phyloP scores from a whole-genome alignment of 2,329 filamentous ascomycete species.

The Elsinoe perseae region DNA sequence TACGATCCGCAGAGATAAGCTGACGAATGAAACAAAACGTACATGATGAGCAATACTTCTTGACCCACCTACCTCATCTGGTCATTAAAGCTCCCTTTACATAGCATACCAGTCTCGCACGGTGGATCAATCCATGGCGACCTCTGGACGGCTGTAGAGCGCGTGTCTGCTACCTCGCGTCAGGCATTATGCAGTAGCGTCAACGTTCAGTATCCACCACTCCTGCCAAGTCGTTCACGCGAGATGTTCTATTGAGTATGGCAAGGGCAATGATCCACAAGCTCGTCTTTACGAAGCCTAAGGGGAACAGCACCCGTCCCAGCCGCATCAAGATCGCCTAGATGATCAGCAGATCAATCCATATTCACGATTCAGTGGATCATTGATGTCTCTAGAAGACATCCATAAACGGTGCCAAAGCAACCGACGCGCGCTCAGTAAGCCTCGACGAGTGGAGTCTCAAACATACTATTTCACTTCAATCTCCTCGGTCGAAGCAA shows the following conservation, averaged over 20 bases:
- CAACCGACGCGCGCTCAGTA: background rate
- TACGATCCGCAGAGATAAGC: background rate
- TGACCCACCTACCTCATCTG: background rate
- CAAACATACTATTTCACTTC: background rate
- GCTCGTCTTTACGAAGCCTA: background rate
- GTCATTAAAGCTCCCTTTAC: background rate
- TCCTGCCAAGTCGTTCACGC: background rate
- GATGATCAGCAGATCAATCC: background rate
- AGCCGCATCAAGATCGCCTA: background rate
- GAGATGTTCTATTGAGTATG: background rate
- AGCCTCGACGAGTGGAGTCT: background rate
- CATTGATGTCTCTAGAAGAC: slow-evolving; percentile 7
- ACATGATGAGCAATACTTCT: background rate
- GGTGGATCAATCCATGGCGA: background rate
- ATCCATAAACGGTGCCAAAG: background rate
- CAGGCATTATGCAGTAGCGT: slow-evolving; percentile 9
- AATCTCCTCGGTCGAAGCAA: background rate
- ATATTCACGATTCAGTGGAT: slow-evolving; percentile 11
- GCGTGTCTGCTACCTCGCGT: background rate
- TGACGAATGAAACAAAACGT: slow-evolving; percentile 12
- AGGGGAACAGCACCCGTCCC: background rate
- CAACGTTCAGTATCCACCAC: slow-evolving; percentile 8
- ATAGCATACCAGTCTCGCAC: background rate
- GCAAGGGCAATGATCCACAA: background rate
- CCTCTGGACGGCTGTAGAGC: background rate